Conservation (phyloP, 441 rosid species). For the Adansonia gregorii region DNA sequence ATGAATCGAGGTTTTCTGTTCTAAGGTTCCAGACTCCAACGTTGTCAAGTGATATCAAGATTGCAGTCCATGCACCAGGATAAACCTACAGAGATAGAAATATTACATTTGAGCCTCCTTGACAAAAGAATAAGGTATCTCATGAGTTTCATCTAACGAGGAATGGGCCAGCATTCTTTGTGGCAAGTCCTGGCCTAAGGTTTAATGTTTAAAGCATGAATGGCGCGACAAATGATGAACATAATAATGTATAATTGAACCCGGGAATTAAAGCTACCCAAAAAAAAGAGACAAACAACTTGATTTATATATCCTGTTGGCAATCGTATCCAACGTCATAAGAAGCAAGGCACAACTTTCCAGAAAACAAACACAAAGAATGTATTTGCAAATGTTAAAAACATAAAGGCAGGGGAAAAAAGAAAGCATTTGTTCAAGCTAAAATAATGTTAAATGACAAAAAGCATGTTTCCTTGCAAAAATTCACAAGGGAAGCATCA, state of each 20-base stretch:
- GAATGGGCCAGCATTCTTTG: neutral
- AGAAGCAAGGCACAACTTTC: neutral
- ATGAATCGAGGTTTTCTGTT: constrained; percentile 88
- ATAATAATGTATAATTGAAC: neutral
- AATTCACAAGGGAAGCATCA: neutral
- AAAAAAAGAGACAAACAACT: neutral
- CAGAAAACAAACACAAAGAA: neutral
- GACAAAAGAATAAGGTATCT: neutral
- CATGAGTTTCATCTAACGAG: neutral
- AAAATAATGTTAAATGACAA: neutral
- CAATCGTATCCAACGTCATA: neutral
- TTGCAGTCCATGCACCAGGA: constrained; percentile 94
- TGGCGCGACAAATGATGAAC: neutral
- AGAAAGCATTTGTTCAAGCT: neutral
- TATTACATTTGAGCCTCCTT: neutral
- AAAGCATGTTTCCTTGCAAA: neutral
- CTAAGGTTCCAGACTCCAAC: constrained; percentile 96
- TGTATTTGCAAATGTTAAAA: neutral
- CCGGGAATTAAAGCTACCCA: neutral
- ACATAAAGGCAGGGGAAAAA: neutral
- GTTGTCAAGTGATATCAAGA: constrained; percentile 84
- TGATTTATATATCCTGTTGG: neutral
- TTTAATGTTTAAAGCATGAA: neutral
- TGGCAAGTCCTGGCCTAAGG: neutral
- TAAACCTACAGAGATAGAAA: constrained; percentile 58